Evolutionary conservation across 352 stramenopile species (phyloP).

Genomic region (Phytopythium delawarense): DNA sequence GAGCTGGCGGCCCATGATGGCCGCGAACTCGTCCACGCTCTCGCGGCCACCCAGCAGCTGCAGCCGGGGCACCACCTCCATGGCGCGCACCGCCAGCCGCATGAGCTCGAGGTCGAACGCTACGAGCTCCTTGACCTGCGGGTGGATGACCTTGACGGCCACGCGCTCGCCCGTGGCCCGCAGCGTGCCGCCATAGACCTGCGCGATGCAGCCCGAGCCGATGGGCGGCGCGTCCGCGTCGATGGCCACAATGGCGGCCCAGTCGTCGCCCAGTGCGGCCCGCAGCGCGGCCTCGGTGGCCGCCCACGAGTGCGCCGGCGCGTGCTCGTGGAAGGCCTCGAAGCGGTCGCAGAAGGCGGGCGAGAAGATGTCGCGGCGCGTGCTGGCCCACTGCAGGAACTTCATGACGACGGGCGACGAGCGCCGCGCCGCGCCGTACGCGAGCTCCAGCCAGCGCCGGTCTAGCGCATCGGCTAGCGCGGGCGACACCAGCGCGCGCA

Average conservation of each 20-base stretch:
- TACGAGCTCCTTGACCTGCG: conserved; percentile 83
- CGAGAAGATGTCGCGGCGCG: conserved; percentile 93
- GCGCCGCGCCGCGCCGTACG: conserved; percentile 51
- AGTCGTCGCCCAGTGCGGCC: conserved; percentile 86
- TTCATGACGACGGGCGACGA: conserved; percentile 93
- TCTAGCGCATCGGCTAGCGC: conserved; percentile 22
- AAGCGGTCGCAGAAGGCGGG: conserved; percentile 89
- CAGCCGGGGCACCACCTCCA: conserved; percentile 62
- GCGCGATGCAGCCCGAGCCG: conserved; percentile 93
- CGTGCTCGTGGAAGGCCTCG: conserved; percentile 86
- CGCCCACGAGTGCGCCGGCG: conserved; percentile 81
- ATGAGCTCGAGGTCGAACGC: conserved; percentile 87
- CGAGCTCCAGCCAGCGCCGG: conserved; percentile 60
- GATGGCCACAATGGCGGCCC: conserved; percentile 53
- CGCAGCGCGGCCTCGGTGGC: conserved; percentile 80
- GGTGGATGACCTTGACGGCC: conserved; percentile 93
- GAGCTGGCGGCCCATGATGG: conserved; percentile 87
- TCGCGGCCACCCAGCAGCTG: conserved; percentile 68
- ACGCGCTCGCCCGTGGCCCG: conserved; percentile 58
- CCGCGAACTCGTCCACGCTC: conserved; percentile 82
- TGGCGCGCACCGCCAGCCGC: conserved; percentile 50
- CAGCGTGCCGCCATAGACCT: conserved; percentile 91
- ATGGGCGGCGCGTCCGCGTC: conserved; percentile 41
- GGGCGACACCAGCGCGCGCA: conserved; percentile 17
- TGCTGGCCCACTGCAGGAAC: conserved; percentile 95